Conservation (phyloP, 2,329 filamentous ascomycete genomes). For the Colletotrichum sp. region DNA sequence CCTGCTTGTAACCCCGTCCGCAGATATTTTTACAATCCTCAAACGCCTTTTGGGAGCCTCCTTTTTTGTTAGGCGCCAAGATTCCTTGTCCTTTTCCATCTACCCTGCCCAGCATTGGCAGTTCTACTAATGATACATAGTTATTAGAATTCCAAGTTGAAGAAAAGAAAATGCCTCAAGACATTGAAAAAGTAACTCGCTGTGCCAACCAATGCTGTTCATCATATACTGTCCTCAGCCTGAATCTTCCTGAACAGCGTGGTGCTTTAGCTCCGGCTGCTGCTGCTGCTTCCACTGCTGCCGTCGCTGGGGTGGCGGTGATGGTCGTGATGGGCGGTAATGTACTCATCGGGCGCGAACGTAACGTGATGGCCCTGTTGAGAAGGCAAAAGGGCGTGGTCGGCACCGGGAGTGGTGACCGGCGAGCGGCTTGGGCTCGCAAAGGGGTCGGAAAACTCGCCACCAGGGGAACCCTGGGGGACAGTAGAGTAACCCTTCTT, state of each 20-base stretch:
- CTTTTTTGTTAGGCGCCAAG: background rate
- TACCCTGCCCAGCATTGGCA: background rate
- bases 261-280: background rate
- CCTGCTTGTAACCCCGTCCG: background rate
- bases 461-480: background rate
- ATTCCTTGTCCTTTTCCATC: background rate
- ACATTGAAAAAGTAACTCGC: background rate
- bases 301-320: background rate
- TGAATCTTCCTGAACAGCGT: background rate
- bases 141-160: background rate
- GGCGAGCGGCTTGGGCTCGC: conserved; percentile 5
- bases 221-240: background rate
- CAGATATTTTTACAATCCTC: background rate
- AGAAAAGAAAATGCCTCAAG: background rate
- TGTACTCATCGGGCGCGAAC: conserved; percentile 1
- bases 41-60: background rate
- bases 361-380: background rate
- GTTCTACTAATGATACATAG: background rate
- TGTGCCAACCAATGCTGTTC: background rate
- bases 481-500: conserved; percentile 5
- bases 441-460: conserved; percentile 5
- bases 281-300: background rate
- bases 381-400: background rate
- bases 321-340: background rate
- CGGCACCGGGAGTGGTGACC: background rate